These are phyloP conservation scores for Pseudocercospora musae DNA, from an alignment of 2,329 filamentous ascomycete genomes.

Conservation along the genomic window DNA sequence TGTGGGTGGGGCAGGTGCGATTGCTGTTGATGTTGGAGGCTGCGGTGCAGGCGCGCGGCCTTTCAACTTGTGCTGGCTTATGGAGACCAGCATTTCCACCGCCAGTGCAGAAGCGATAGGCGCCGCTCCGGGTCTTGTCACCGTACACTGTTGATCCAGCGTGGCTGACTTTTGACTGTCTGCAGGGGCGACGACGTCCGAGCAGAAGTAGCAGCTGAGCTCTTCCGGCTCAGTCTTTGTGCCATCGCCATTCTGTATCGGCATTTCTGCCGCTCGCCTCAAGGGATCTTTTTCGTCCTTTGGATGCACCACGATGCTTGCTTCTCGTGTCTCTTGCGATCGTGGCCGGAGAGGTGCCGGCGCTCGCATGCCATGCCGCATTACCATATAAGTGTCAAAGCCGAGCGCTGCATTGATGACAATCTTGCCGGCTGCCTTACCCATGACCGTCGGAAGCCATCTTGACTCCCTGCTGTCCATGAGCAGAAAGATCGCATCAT, in stretches of 20 bases:
- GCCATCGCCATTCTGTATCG: slow-evolving; percentile 8
- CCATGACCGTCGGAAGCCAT: slow-evolving; percentile 96
- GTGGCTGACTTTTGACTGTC: slow-evolving; percentile 95
- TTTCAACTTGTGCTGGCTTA: slow-evolving; percentile 66
- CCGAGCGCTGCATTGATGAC: slow-evolving; percentile 95
- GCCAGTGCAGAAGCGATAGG: slow-evolving; percentile 87
- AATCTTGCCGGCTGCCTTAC: slow-evolving; percentile 86
- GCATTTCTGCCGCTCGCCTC: slow-evolving; percentile 23
- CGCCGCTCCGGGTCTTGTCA: slow-evolving; percentile 88
- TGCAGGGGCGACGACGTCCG: slow-evolving; percentile 90
- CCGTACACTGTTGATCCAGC: slow-evolving; percentile 95
- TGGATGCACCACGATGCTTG: slow-evolving; percentile 20
- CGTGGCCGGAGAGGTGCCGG: slow-evolving; percentile 9
- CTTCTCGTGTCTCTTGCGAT: slow-evolving; percentile 22
- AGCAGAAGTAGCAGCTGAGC: slow-evolving; percentile 96
- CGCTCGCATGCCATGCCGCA: slow-evolving; percentile 77
- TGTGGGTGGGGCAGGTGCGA: slow-evolving; percentile 34
- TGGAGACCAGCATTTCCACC: slow-evolving; percentile 82
- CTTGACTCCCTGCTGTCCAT: slow-evolving; percentile 97
- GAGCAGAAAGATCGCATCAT: slow-evolving; percentile 91
- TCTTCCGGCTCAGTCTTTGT: slow-evolving; percentile 46
- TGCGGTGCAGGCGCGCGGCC: slow-evolving; percentile 39
- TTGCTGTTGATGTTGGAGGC: slow-evolving; percentile 24
- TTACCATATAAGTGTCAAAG: slow-evolving; percentile 95
- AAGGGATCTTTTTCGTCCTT: slow-evolving; percentile 23